phyloP scores from a whole-genome alignment of 495 filamentous ascomycete genomes.

The Chaetomium tenue region DNA sequence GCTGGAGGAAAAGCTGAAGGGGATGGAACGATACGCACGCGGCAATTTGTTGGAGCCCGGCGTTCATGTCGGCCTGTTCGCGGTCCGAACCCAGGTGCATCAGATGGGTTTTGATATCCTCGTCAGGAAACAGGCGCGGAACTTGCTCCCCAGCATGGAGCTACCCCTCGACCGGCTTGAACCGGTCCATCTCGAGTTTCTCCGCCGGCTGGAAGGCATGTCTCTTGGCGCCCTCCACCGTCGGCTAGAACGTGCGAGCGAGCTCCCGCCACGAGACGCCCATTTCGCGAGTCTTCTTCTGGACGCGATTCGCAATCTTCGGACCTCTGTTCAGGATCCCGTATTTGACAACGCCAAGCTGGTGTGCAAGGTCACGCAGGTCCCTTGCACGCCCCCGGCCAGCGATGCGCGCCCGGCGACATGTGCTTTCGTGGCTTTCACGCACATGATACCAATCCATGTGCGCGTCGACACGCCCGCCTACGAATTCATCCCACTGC shows the following conservation, averaged over 20 bases:
- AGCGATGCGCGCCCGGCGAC: conserved; percentile 29
- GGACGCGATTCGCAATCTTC: conserved; percentile 40
- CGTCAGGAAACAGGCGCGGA: conserved; percentile 60
- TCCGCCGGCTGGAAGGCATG: conserved; percentile 58
- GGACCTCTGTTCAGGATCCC: conserved; percentile 40
- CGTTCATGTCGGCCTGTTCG: conserved; percentile 74
- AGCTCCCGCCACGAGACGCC: conserved; percentile 22
- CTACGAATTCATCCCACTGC: conserved; percentile 47
- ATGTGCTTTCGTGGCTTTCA: conserved; percentile 44
- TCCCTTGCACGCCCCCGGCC: conserved; percentile 39
- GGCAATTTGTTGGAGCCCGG: conserved; percentile 58
- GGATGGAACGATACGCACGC: conserved; percentile 61
- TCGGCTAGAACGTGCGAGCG: conserved; percentile 44
- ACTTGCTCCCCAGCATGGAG: conserved; percentile 65
- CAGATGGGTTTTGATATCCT: conserved; percentile 70
- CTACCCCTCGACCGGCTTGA: conserved; percentile 58
- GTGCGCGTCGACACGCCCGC: conserved; percentile 33
- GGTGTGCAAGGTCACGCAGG: conserved; percentile 38
- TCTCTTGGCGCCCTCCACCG: conserved; percentile 52
- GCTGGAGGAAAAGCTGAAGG: conserved; percentile 54
- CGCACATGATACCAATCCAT: conserved; percentile 48
- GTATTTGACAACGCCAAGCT: conserved; percentile 48
- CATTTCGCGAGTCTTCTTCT: conserved; percentile 40
- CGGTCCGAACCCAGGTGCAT: conserved; percentile 63
- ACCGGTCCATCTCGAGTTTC: conserved; percentile 56